phyloP scores from a whole-genome alignment of 2,329 filamentous ascomycete species.

The Alternaria infectoria region DNA sequence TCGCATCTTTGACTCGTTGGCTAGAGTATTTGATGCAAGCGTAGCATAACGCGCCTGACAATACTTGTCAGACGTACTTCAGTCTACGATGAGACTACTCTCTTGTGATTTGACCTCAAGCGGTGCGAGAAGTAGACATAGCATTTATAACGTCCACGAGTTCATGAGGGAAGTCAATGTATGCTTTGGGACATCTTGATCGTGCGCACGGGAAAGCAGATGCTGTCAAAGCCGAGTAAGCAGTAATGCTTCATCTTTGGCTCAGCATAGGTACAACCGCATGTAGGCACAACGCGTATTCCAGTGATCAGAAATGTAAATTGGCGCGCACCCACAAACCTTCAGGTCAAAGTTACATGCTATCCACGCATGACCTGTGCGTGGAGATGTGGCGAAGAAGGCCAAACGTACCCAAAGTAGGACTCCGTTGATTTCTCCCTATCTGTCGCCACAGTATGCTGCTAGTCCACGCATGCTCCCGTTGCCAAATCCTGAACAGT shows the following conservation, averaged over 20 bases:
- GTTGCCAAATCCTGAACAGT: not conserved
- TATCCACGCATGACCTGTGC: not conserved
- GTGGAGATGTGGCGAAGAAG: not conserved
- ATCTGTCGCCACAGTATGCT: not conserved
- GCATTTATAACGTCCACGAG: accelerated
- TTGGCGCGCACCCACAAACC: too few relatives aligned
- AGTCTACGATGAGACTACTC: not conserved
- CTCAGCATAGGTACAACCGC: too few relatives aligned
- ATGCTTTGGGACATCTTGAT: not conserved
- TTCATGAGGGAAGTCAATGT: not conserved
- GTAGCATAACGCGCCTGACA: accelerated
- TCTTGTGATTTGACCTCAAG: not conserved
- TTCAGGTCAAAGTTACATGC: too few relatives aligned
- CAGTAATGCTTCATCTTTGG: too few relatives aligned
- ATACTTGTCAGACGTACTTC: accelerated
- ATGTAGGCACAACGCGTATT: too few relatives aligned
- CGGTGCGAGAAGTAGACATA: accelerated
- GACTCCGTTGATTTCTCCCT: too few relatives aligned
- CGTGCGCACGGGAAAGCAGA: not conserved
- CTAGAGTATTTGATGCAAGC: not conserved
- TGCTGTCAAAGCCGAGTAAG: too few relatives aligned
- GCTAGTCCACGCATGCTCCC: not conserved
- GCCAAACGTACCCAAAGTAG: too few relatives aligned
- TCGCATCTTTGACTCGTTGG: not conserved
- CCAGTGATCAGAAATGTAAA: too few relatives aligned